Percentiles rank a stretch among this genome's conserved stretches.
phyloP scores from a whole-genome alignment of 116 monocot species.

The Papilionanthe hybrid region DNA sequence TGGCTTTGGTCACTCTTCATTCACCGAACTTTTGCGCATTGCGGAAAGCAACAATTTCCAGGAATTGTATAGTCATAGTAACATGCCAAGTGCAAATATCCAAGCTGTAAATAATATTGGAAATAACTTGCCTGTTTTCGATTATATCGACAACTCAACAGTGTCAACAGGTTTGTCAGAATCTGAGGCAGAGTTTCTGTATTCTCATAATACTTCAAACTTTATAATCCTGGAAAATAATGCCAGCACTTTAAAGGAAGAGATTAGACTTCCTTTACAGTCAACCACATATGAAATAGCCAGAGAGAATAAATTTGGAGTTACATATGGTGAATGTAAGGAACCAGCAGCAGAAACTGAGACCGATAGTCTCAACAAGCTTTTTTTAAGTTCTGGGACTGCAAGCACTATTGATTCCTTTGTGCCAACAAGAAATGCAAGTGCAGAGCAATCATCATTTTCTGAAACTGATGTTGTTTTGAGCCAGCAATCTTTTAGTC shows the following conservation, averaged over 20 bases:
- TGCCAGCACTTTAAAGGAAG: slow-evolving; percentile 9
- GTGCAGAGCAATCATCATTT: neutral
- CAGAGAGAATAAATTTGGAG: slow-evolving; percentile 4
- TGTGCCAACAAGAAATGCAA: slow-evolving; percentile 9
- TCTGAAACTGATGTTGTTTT: slow-evolving; percentile 2
- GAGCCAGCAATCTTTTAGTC: slow-evolving; percentile 6
- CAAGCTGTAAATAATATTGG: slow-evolving; percentile 6
- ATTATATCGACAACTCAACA: slow-evolving; percentile 5
- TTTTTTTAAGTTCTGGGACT: neutral
- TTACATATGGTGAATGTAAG: neutral
- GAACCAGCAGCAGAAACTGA: slow-evolving; percentile 1
- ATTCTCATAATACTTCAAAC: slow-evolving; percentile 6
- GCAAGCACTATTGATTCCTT: slow-evolving; percentile 12
- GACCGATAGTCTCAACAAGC: neutral
- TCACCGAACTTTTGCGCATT: slow-evolving; percentile 25
- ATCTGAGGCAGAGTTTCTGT: neutral
- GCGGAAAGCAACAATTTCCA: slow-evolving; percentile 13
- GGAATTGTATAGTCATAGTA: slow-evolving; percentile 13
- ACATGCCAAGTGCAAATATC: slow-evolving; percentile 8
- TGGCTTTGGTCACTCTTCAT: slow-evolving; percentile 14
- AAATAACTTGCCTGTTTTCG: slow-evolving; percentile 6
- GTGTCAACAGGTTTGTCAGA: slow-evolving; percentile 9
- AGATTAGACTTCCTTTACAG: neutral
- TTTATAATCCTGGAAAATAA: slow-evolving; percentile 5
- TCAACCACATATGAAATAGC: slow-evolving; percentile 7